These are phyloP conservation scores for Fusarium austroafricanum DNA, from an alignment of 2,329 filamentous ascomycete species.

Conservation along the genomic window DNA sequence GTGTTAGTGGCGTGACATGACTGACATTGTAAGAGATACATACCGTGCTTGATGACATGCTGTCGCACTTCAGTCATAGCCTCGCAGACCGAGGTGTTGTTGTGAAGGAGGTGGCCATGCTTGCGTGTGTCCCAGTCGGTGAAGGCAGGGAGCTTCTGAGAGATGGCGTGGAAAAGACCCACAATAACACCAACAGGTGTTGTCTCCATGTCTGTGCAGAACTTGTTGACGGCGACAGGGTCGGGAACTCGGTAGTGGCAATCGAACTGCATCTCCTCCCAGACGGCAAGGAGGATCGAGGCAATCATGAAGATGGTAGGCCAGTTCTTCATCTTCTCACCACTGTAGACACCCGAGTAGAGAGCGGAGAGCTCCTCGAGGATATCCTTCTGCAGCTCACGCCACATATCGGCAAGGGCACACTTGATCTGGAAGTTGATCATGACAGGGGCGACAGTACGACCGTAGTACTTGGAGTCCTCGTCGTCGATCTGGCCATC, in stretches of 20 bases:
- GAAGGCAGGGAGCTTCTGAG: constrained; percentile 92
- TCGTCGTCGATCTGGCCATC: constrained; percentile 88
- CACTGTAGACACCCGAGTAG: constrained; percentile 98
- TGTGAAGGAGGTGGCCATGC: constrained; percentile 90
- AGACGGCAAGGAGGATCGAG: constrained; percentile 90
- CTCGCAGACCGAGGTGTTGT: constrained; percentile 91
- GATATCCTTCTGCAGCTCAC: constrained; percentile 94
- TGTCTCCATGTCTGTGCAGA: constrained; percentile 96
- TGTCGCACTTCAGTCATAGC: constrained; percentile 95
- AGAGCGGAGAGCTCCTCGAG: constrained; percentile 91
- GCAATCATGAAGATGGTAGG: constrained; percentile 98
- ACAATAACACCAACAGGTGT: constrained; percentile 96
- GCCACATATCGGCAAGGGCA: constrained; percentile 97
- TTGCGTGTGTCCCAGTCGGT: constrained; percentile 94
- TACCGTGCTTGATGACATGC: constrained; percentile 94
- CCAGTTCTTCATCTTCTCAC: constrained; percentile 98
- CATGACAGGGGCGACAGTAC: constrained; percentile 95
- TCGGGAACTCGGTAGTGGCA: constrained; percentile 95
- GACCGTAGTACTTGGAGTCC: constrained; percentile 87
- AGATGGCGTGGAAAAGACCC: constrained; percentile 96
- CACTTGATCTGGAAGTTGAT: constrained; percentile 99
- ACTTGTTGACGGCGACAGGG: constrained; percentile 86
- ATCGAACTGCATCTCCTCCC: constrained; percentile 99
- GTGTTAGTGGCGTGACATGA: constrained; percentile 38
- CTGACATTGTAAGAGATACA: constrained; percentile 52